Percentiles rank a stretch among this genome's conserved stretches.
These are phyloP conservation scores for Avicennia marina DNA, from an alignment of 257 asterid species.

Conservation along the genomic window DNA sequence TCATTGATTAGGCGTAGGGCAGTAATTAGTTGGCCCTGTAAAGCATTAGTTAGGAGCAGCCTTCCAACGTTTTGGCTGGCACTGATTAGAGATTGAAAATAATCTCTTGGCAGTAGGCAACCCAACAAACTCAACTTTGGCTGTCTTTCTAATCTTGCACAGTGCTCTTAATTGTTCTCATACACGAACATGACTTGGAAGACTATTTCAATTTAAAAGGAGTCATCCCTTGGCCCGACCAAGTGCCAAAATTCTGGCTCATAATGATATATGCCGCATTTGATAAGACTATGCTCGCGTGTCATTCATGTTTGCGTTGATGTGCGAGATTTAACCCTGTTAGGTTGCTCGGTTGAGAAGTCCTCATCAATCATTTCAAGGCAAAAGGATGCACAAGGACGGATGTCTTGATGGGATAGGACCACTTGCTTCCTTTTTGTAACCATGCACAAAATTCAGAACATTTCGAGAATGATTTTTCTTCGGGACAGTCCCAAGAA, in stretches of 20 bases:
- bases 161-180: too few species aligned
- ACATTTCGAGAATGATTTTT: slow-evolving; percentile 7
- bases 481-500: too few species aligned
- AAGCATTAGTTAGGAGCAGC: slow-evolving; percentile 32
- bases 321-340: slow-evolving; percentile 8
- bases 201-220: slow-evolving; percentile 2
- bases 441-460: slow-evolving; percentile 1
- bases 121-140: too few species aligned
- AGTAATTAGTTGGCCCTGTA: slow-evolving; percentile 30
- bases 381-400: slow-evolving; percentile 19
- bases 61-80: slow-evolving; percentile 13
- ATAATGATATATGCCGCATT: neutral
- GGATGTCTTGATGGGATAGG: slow-evolving; percentile 26
- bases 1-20: slow-evolving; percentile 14
- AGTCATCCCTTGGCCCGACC: slow-evolving; percentile 2
- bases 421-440: slow-evolving; percentile 16
- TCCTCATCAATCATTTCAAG: slow-evolving; percentile 34
- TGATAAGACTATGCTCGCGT: neutral
- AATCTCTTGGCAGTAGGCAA: too few species aligned
- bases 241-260: neutral
- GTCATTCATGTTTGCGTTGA: slow-evolving; percentile 3
- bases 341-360: slow-evolving; percentile 22
- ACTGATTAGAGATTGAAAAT: neutral
- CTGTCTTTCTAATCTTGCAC: too few species aligned
- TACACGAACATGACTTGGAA: too few species aligned